phyloP scores from a whole-genome alignment of 1,284 basidiomycete species.

The Sporisorium sorghi region DNA sequence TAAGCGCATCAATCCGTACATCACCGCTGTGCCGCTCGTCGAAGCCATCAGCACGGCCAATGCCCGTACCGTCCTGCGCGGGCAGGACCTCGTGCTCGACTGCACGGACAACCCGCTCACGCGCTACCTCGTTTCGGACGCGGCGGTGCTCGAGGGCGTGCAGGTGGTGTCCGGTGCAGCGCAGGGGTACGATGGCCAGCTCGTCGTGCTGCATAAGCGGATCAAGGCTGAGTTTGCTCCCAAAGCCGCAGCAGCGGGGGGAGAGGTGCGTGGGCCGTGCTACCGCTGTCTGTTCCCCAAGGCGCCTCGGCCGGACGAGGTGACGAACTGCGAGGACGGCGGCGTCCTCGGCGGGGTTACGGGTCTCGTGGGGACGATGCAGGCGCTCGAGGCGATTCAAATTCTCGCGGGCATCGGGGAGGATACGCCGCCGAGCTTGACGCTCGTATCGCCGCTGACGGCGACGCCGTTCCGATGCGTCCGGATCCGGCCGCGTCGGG shows the following conservation, averaged over 20 bases:
- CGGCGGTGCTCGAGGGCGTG: slow-evolving; percentile 78
- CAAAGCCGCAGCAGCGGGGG: background rate
- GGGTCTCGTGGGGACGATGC: slow-evolving; percentile 88
- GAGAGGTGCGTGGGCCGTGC: slow-evolving; percentile 78
- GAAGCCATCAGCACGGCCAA: slow-evolving; percentile 49
- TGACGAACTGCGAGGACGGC: slow-evolving; percentile 82
- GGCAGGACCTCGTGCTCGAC: slow-evolving; percentile 82
- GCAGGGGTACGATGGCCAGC: slow-evolving; percentile 89
- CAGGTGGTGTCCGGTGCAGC: slow-evolving; percentile 94
- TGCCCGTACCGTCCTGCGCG: slow-evolving; percentile 44
- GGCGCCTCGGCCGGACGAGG: slow-evolving; percentile 63
- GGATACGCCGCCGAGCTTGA: slow-evolving; percentile 73
- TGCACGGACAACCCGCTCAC: slow-evolving; percentile 95
- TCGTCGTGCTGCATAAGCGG: slow-evolving; percentile 70
- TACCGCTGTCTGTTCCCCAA: slow-evolving; percentile 91
- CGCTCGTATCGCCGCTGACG: slow-evolving; percentile 80
- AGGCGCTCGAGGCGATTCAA: slow-evolving; percentile 90
- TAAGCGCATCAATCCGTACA: slow-evolving; percentile 58
- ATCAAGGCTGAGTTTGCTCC: slow-evolving; percentile 34
- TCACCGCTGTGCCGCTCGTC: slow-evolving; percentile 41
- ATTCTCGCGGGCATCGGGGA: slow-evolving; percentile 60
- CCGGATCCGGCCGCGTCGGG: slow-evolving; percentile 75
- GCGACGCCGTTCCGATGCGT: slow-evolving; percentile 82
- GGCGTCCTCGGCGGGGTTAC: slow-evolving; percentile 91
- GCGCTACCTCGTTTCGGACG: slow-evolving; percentile 93